These are phyloP conservation scores for Peronosclerospora sorghi DNA, from an alignment of 352 stramenopile species.

Conservation along the genomic window DNA sequence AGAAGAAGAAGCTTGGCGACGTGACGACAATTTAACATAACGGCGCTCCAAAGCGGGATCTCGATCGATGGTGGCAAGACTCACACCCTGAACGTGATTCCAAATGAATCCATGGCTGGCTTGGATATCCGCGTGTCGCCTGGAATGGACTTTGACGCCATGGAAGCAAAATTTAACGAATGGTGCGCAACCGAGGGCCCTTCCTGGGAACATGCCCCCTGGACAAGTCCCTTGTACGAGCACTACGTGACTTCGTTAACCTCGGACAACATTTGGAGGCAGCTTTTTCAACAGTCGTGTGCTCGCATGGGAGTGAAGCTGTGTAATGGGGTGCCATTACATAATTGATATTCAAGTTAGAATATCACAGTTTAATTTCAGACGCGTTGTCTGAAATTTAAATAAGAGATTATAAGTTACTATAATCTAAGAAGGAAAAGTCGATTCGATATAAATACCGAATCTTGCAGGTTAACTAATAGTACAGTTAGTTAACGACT, in stretches of 20 bases:
- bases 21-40: conserved; percentile 95
- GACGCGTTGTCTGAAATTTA: too few species aligned
- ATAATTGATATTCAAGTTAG: too few species aligned
- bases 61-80: conserved; percentile 62
- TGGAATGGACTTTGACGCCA: conserved; percentile 53
- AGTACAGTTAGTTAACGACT: too few species aligned
- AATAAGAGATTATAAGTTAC: too few species aligned
- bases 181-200: conserved; percentile 85
- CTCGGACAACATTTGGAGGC: conserved; percentile 37
- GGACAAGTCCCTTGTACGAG: conserved; percentile 37
- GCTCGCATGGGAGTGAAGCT: conserved; percentile 18
- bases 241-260: conserved; percentile 50
- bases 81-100: conserved; percentile 91
- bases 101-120: conserved; percentile 79
- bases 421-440: too few species aligned
- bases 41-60: conserved; percentile 86
- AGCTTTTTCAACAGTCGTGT: conserved; percentile 31
- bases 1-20: conserved; percentile 89
- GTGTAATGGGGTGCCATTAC: conserved; percentile 23
- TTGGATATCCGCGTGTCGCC: conserved; percentile 94
- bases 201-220: conserved; percentile 61
- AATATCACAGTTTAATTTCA: too few species aligned
- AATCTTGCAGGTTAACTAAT: too few species aligned
- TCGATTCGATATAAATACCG: too few species aligned
- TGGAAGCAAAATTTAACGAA: conserved; percentile 67